These are phyloP conservation scores for Talaromyces islandicus DNA, from an alignment of 2,329 filamentous ascomycete genomes.

Conservation along the genomic window DNA sequence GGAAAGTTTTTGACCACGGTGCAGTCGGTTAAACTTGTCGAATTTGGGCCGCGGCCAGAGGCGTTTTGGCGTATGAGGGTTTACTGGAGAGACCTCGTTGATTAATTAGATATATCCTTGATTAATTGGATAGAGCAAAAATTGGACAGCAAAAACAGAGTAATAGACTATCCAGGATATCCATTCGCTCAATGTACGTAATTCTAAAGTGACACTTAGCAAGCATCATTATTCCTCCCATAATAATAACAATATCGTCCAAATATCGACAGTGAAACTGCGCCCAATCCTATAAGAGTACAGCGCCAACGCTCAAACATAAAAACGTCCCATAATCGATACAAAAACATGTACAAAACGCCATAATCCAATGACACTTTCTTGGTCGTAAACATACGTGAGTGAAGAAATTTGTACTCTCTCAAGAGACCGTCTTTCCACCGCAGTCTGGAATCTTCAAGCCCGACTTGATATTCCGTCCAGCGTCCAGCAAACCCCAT, in stretches of 20 bases:
- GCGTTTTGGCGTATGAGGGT: conserved; percentile 10
- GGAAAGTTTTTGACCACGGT: background rate
- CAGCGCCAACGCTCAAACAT: conserved; percentile 2
- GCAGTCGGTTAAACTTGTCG: conserved; percentile 1
- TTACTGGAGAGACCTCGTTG: conserved; percentile 4
- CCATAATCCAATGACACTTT: background rate
- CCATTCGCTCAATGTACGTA: background rate
- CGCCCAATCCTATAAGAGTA: background rate
- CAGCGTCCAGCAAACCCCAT: conserved; percentile 85
- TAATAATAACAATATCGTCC: conserved; percentile 1
- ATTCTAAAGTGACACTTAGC: background rate
- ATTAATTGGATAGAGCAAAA: background rate
- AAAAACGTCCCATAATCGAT: background rate
- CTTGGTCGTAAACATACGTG: background rate
- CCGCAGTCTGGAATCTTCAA: conserved; percentile 82
- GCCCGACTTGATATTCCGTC: conserved; percentile 76
- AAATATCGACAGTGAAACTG: background rate
- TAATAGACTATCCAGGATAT: background rate
- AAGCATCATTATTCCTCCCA: background rate
- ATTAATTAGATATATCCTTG: background rate
- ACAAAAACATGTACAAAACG: background rate
- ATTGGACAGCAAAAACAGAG: background rate
- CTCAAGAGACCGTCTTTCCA: conserved; percentile 53
- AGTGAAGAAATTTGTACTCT: background rate
- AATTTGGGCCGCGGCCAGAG: conserved; percentile 6